Conservation (phyloP, 495 filamentous ascomycete genomes). For the Filosporella fistucella region DNA sequence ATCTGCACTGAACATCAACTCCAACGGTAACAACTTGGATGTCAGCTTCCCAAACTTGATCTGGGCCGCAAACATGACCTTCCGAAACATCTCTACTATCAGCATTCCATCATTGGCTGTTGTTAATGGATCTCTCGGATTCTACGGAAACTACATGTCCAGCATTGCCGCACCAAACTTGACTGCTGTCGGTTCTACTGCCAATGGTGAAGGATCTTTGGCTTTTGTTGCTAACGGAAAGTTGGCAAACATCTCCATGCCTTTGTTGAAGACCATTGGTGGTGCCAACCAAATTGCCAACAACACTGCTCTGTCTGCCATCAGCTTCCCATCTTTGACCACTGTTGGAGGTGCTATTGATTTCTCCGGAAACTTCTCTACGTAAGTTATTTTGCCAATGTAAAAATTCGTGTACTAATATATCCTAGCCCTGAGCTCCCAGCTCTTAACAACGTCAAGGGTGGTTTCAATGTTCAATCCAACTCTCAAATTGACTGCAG, state of each 20-base stretch:
- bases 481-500: constrained; percentile 57
- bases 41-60: constrained; percentile 71
- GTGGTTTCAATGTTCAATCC: constrained; percentile 81
- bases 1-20: constrained; percentile 57
- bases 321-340: constrained; percentile 64
- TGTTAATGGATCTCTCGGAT: constrained; percentile 75
- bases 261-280: constrained; percentile 58
- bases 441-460: constrained; percentile 66
- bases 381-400: constrained; percentile 51
- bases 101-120: constrained; percentile 69
- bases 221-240: constrained; percentile 74
- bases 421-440: constrained; percentile 62
- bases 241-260: constrained; percentile 74
- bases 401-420: constrained; percentile 16
- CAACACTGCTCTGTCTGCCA: constrained; percentile 65
- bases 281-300: constrained; percentile 82
- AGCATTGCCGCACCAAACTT: constrained; percentile 73
- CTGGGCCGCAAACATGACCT: constrained; percentile 78
- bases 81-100: constrained; percentile 76
- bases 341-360: constrained; percentile 82
- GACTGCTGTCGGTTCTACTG: constrained; percentile 68
- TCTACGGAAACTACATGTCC: constrained; percentile 74
- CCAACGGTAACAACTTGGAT: constrained; percentile 53
- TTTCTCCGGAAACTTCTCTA: constrained; percentile 77
- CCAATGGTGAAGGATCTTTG: constrained; percentile 10